Evolutionary conservation across 176 grass and related monocot species (phyloP).

Genomic region (Neostapfia colusana): DNA sequence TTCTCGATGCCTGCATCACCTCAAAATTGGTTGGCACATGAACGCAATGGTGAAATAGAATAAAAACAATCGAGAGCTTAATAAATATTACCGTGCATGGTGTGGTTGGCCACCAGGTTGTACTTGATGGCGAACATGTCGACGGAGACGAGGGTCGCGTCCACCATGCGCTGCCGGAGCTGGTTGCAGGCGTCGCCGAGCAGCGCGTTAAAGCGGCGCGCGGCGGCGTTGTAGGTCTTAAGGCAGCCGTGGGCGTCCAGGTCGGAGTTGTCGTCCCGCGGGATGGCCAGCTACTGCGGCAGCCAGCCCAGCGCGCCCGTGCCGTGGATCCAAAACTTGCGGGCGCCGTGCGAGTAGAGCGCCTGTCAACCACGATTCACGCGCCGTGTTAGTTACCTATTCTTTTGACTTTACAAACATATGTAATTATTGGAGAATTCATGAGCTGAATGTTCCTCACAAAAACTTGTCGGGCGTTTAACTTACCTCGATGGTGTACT

Average conservation of each 20-base stretch:
- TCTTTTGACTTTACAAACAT: no score
- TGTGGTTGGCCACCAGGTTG: constrained; percentile 56
- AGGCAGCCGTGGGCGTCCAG: constrained; percentile 65
- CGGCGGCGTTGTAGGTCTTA: constrained; percentile 41
- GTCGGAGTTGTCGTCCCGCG: constrained; percentile 41
- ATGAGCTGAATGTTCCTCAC: no score
- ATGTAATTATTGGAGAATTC: no score
- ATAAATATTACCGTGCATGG: constrained; percentile 14
- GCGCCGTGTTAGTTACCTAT: no score
- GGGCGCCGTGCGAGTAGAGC: constrained; percentile 41
- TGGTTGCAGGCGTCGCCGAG: background rate
- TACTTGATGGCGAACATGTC: constrained; percentile 60
- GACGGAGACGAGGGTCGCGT: constrained; percentile 52
- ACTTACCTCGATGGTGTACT: constrained; percentile 39
- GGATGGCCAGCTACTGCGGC: constrained; percentile 59
- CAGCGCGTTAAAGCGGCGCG: constrained; percentile 49
- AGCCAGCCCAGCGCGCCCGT: constrained; percentile 64
- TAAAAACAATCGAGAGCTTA: no score
- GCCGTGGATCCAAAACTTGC: constrained; percentile 68
- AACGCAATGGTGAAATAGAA: no score
- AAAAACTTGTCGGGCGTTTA: no score
- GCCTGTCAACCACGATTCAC: background rate
- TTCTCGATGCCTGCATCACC: constrained; percentile 44
- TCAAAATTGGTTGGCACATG: no score
- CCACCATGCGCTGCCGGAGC: constrained; percentile 46